Percentiles rank a stretch among this genome's conserved stretches.
phyloP scores from a whole-genome alignment of 345 rosid species.

The Eucalyptus curtisii region DNA sequence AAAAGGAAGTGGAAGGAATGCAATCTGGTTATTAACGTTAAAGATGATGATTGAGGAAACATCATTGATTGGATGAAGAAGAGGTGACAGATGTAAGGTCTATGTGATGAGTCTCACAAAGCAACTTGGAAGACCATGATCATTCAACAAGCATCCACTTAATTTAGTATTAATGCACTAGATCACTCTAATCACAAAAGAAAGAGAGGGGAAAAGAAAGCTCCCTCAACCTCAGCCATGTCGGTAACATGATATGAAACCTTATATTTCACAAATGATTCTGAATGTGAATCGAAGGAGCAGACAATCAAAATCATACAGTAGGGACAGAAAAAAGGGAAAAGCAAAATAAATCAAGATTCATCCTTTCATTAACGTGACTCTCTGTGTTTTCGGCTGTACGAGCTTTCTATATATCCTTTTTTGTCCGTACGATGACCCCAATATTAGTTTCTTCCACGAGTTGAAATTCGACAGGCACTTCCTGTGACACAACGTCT shows the following conservation, averaged over 20 bases:
- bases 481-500: too few species aligned
- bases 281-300: not conserved
- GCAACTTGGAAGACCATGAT: not conserved
- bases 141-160: not conserved
- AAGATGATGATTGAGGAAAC: too few species aligned
- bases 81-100: not conserved
- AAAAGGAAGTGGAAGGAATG: too few species aligned
- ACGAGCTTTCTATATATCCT: too few species aligned
- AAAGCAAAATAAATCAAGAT: too few species aligned
- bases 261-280: not conserved
- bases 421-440: too few species aligned
- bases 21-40: too few species aligned
- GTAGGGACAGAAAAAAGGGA: too few species aligned
- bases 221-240: not conserved
- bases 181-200: not conserved
- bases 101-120: not conserved
- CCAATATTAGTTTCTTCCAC: too few species aligned
- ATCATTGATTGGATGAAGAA: not conserved
- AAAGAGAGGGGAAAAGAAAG: not conserved
- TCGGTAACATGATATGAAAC: not conserved
- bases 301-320: not conserved
- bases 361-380: too few species aligned
- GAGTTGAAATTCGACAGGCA: too few species aligned
- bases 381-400: too few species aligned
- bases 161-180: not conserved